phyloP scores from a whole-genome alignment of 306 rosid genomes.

The Carpinus fangiana region DNA sequence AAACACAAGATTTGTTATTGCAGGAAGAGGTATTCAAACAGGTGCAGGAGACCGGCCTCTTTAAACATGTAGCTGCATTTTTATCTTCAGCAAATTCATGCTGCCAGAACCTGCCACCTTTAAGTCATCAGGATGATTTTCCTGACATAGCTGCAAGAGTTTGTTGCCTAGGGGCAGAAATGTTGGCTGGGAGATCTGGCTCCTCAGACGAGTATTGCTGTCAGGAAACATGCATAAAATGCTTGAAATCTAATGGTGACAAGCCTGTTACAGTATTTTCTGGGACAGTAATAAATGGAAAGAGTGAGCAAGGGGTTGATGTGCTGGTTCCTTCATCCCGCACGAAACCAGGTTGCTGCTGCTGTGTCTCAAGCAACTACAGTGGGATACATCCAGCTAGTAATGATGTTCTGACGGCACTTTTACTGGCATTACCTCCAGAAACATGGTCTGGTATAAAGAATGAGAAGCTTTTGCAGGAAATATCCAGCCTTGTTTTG shows the following conservation, averaged over 20 bases:
- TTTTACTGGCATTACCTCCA: constrained; percentile 75
- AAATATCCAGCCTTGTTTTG: constrained; percentile 60
- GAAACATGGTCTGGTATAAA: constrained; percentile 79
- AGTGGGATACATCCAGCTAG: constrained; percentile 68
- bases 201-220: constrained; percentile 56
- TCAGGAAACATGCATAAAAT: constrained; percentile 64
- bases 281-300: constrained; percentile 70
- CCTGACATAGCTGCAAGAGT: constrained; percentile 75
- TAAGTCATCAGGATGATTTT: constrained; percentile 42
- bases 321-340: constrained; percentile 73
- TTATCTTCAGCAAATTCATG: constrained; percentile 47
- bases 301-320: constrained; percentile 66
- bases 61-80: constrained; percentile 62
- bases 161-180: constrained; percentile 91
- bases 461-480: constrained; percentile 53
- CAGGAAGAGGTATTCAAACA: constrained; percentile 83
- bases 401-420: constrained; percentile 78
- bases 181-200: constrained; percentile 55
- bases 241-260: constrained; percentile 62
- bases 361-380: constrained; percentile 46
- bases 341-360: constrained; percentile 41
- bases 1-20: constrained; percentile 21
- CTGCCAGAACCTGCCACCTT: constrained; percentile 22
- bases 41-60: constrained; percentile 77
- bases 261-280: constrained; percentile 64